Conservation (phyloP, 768 basidiomycete species). For the Calocybe indica region DNA sequence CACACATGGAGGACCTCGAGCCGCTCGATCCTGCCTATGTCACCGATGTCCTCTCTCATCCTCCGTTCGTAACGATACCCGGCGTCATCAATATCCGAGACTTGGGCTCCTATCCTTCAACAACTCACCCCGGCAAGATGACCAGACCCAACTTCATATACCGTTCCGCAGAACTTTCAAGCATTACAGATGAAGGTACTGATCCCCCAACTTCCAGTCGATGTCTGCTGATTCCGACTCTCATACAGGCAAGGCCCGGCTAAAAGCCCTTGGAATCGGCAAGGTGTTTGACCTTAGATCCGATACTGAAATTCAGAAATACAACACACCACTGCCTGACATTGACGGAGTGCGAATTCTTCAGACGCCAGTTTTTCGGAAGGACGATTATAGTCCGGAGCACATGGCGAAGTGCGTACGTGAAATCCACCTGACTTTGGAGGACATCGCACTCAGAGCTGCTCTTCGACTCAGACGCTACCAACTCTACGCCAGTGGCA, state of each 20-base stretch:
- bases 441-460: constrained; percentile 14
- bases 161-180: constrained; percentile 69
- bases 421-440: constrained; percentile 16
- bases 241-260: constrained; percentile 45
- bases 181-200: constrained; percentile 66
- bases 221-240: constrained; percentile 1
- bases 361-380: constrained; percentile 61
- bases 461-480: constrained; percentile 44
- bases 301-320: constrained; percentile 74
- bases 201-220: not conserved
- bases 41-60: constrained; percentile 53
- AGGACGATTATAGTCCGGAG: constrained; percentile 79
- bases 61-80: constrained; percentile 64
- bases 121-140: constrained; percentile 36
- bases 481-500: constrained; percentile 72
- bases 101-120: constrained; percentile 57
- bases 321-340: constrained; percentile 54
- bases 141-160: constrained; percentile 55
- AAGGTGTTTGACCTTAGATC: constrained; percentile 76
- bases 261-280: constrained; percentile 57
- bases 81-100: constrained; percentile 76
- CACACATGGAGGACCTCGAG: constrained; percentile 40
- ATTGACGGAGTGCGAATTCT: constrained; percentile 60
- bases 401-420: constrained; percentile 77
- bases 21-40: constrained; percentile 66